Evolutionary conservation across 371 early-diverging fungal species (phyloP), one percentile per base, ranked within the genome.

Genomic region (Haplosporangium sp.): DNA sequence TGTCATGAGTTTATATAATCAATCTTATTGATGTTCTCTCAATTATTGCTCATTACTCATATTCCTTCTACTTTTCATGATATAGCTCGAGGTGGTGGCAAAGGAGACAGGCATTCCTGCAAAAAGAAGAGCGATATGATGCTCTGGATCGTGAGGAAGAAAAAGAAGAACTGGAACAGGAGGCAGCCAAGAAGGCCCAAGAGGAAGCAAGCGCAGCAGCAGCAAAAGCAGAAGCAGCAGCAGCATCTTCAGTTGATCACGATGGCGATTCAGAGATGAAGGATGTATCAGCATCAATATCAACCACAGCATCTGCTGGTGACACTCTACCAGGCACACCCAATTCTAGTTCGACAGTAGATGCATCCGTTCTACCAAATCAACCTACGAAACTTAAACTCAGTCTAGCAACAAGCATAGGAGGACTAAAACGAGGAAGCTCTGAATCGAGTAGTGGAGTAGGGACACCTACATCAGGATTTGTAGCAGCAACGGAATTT

Each of bases 61-160:
- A 45, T 52, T 35, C 39, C 40, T 47, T 42, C 1, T 42, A 67
- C n/a, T 34, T 53, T 19, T 27, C 27, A 27, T 50, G 34, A 42
- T 4, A 2, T 77, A 91, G 94, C 44, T 84, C 88, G 39, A 84
- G 91, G 72, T 95, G 95, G 95, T 87, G 91, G 85, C 77, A 84
- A 27, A 85, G 86, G 72, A 76, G 96, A 77, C 86, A 88, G 69
- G 84, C 78, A 2, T 73, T 90, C 27, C 83, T 91, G 55, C 85
- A 90, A 74, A 86, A 90, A n/a, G 94, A 94, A 76, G 81, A 87
- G 19, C 92, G 94, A 34, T 77, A 75, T 40, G 94, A 94, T 71
- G 88, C 88, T n/a, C 78, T 89, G 57, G 95, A 95, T 72, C 89
- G 93, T 1, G 76, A 72, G n/a, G 85, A 77, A 35, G 83, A 75